phyloP scores from a whole-genome alignment of 345 rosid genomes.

The Salix dunnii region DNA sequence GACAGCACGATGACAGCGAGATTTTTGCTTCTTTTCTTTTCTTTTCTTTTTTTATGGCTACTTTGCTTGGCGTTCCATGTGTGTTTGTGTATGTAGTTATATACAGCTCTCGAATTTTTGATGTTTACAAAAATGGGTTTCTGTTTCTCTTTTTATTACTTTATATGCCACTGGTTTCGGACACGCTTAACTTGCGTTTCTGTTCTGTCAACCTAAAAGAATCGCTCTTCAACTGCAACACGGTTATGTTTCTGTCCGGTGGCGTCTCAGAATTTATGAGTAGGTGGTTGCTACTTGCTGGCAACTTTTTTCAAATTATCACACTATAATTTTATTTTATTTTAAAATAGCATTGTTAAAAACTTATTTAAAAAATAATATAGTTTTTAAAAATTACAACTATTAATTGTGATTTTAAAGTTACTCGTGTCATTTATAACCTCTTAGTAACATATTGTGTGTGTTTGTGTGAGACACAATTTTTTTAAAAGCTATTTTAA shows the following conservation, averaged over 20 bases:
- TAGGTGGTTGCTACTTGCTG: too few relatives aligned
- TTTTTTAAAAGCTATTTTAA: too few relatives aligned
- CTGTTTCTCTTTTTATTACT: background rate
- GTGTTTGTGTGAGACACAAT: too few relatives aligned
- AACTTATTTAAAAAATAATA: too few relatives aligned
- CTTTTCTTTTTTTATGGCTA: background rate
- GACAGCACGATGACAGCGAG: background rate
- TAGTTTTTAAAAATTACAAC: too few relatives aligned
- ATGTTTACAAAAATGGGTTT: background rate
- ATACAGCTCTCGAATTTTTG: background rate
- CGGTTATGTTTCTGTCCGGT: background rate
- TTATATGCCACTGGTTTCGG: background rate
- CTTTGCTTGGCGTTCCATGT: background rate
- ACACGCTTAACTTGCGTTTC: background rate
- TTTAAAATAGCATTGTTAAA: too few relatives aligned
- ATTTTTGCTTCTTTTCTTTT: background rate
- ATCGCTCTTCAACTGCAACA: background rate
- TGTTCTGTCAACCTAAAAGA: background rate
- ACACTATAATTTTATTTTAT: too few relatives aligned
- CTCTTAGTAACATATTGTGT: too few relatives aligned
- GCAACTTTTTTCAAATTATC: too few relatives aligned
- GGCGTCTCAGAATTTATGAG: background rate
- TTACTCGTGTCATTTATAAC: too few relatives aligned
- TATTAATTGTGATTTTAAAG: too few relatives aligned
- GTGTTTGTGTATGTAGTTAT: too few relatives aligned